phyloP scores from a whole-genome alignment of 306 rosid species.

The Dalbergia oliveri region DNA sequence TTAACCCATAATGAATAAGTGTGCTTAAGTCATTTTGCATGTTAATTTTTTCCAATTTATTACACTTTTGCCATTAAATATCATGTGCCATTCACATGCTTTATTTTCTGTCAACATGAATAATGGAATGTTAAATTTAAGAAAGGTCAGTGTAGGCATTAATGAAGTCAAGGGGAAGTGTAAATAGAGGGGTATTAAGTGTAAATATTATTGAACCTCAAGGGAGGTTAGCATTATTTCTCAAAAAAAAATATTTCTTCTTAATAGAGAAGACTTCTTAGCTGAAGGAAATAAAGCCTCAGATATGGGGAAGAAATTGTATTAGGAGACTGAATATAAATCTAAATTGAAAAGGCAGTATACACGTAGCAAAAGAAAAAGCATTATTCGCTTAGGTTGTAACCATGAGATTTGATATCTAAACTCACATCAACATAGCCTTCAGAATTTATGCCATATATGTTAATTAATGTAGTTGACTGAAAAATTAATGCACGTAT shows the following conservation, averaged over 20 bases:
- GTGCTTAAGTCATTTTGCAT: too few species aligned
- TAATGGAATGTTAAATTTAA: too few species aligned
- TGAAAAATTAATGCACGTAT: neutral
- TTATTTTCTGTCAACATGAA: too few species aligned
- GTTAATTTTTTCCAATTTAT: too few species aligned
- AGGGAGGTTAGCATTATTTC: too few species aligned
- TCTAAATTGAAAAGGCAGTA: neutral
- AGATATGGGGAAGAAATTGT: neutral
- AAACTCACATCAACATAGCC: slow-evolving; percentile 3
- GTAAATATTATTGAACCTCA: too few species aligned
- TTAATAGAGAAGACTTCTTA: neutral
- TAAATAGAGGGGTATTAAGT: too few species aligned
- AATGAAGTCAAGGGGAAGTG: too few species aligned
- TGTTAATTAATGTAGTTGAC: slow-evolving; percentile 13
- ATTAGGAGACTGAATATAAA: neutral
- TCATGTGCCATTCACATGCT: too few species aligned
- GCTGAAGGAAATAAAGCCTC: neutral
- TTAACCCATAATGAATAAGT: too few species aligned
- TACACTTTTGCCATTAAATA: too few species aligned
- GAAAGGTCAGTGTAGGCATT: too few species aligned
- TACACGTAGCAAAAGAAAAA: neutral
- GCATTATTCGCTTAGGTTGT: neutral
- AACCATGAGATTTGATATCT: neutral
- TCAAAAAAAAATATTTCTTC: neutral
- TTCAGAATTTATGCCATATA: slow-evolving; percentile 28